Base-by-base conservation (phyloP, 2,329 filamentous ascomycete genomes). In the Pseudophaeomoniella oleicola region DNA sequence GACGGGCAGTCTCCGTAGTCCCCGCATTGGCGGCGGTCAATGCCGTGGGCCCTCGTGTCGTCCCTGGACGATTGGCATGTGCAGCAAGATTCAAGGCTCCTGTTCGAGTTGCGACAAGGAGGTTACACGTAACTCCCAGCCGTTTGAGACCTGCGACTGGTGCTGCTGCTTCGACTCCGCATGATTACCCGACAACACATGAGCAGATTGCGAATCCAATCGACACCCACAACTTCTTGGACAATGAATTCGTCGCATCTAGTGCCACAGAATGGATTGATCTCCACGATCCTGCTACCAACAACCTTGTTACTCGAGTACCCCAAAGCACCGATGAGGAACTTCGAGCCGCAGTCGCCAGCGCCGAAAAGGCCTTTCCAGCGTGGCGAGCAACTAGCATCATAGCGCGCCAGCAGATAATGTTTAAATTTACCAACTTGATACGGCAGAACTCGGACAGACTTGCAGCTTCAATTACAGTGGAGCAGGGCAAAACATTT, bases 401-500 rank as follows among this genome's bases (percentile, higher is more conserved):
- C 50, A 67, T 78, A 39, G 55, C 62, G 42, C 61, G 64, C 38
- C 75, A 78, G 56, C 72, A 76, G 57, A 70, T 78, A 50, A 71
- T 78, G 61, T 78, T 78, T 65, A 75, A 75, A 52, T 77, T 75
- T 48, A 70, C 72, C 18, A 65, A 59, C 18, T 53, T 79, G 55
- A 78, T 80, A 50, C 63, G 73, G 34, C 64, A 73, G 46, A 65
- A 79, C 58, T 78, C 73, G 73, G 73, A 78, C 52, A 63, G 75
- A 38, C 56, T 79, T 41, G 75, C 75, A 18, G 71, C 74, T 2
- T 74, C 69, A 46, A 78, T 79, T 46, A 78, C 74, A 4, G 59
- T 78, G 15, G 75, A 79, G 59, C 75, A 79, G 56, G 75, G 75
- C 47, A 79, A 79, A 64, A 79, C 75, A 2, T 72, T 78, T 53